Conservation (phyloP, 139 green algal genomes). For the Gonium pectorale region DNA sequence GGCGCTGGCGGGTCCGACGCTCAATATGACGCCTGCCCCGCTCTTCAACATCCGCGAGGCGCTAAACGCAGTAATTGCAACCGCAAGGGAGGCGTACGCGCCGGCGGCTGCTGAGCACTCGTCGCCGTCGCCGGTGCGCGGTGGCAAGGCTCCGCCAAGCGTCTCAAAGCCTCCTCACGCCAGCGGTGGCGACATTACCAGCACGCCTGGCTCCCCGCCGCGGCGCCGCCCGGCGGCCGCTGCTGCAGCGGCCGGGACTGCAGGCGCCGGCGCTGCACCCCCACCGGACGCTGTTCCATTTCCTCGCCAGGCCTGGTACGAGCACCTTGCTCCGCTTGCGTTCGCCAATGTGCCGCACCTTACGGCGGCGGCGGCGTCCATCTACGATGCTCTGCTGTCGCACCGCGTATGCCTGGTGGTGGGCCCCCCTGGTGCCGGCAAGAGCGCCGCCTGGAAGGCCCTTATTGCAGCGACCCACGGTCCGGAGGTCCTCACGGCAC, state of each 20-base stretch:
- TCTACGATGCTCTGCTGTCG: slow-evolving; percentile 35
- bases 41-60: slow-evolving; percentile 33
- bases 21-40: not conserved
- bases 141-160: no score
- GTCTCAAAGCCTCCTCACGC: no score
- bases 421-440: slow-evolving; percentile 45
- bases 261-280: not conserved
- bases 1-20: not conserved
- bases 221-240: not conserved
- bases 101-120: not conserved
- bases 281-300: not conserved
- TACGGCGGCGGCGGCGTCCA: not conserved
- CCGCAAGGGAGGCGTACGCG: not conserved
- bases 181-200: no score
- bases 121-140: not conserved
- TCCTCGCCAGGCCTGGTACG: not conserved
- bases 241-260: not conserved
- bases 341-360: not conserved
- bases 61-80: not conserved
- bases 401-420: slow-evolving; percentile 34
- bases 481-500: slow-evolving; percentile 5
- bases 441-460: slow-evolving; percentile 48
- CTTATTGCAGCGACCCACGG: slow-evolving; percentile 31
- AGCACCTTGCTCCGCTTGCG: not conserved
- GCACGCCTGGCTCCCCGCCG: not conserved